Percentiles rank a stretch among this genome's conserved stretches.
Evolutionary conservation across 257 asterid species (phyloP).

Genomic region (Voacanga thouarsii): DNA sequence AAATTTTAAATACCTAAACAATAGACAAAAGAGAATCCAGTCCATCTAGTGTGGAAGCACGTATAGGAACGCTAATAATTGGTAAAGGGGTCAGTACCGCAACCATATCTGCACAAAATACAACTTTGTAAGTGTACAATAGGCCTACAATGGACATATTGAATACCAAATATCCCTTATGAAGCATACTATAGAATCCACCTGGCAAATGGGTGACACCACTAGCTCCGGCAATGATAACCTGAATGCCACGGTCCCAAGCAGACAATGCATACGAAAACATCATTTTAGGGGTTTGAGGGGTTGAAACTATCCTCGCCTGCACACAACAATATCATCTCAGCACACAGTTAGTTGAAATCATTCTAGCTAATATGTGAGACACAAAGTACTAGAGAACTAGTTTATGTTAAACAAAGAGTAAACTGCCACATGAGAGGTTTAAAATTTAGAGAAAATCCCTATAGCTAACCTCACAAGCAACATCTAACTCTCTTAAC

Average conservation of each 20-base stretch:
- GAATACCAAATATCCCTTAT: not conserved
- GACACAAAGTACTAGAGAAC: not conserved
- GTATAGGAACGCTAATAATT: conserved; percentile 96
- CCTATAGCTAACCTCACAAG: conserved; percentile 59
- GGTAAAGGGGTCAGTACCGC: conserved; percentile 97
- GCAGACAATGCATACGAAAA: conserved; percentile 78
- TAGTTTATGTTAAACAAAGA: not conserved
- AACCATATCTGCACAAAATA: conserved; percentile 67
- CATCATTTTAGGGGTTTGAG: conserved; percentile 88
- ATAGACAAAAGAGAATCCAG: conserved; percentile 92
- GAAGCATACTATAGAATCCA: conserved; percentile 14
- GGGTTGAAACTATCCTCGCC: conserved; percentile 97
- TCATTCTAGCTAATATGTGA: not conserved
- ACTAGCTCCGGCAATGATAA: conserved; percentile 97
- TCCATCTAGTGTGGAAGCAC: conserved; percentile 88
- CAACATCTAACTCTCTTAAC: conserved; percentile 72
- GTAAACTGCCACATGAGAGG: not conserved
- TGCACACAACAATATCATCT: conserved; percentile 21
- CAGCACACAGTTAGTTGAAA: not conserved
- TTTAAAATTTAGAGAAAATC: not conserved
- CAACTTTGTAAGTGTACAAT: conserved; percentile 3
- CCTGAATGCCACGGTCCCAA: conserved; percentile 88
- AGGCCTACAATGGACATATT: not conserved
- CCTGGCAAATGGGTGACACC: conserved; percentile 99
- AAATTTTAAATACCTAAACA: conserved; percentile 63